Evolutionary conservation across 2,329 filamentous ascomycete genomes (phyloP).

Genomic region (Fusarium fracticaudum): DNA sequence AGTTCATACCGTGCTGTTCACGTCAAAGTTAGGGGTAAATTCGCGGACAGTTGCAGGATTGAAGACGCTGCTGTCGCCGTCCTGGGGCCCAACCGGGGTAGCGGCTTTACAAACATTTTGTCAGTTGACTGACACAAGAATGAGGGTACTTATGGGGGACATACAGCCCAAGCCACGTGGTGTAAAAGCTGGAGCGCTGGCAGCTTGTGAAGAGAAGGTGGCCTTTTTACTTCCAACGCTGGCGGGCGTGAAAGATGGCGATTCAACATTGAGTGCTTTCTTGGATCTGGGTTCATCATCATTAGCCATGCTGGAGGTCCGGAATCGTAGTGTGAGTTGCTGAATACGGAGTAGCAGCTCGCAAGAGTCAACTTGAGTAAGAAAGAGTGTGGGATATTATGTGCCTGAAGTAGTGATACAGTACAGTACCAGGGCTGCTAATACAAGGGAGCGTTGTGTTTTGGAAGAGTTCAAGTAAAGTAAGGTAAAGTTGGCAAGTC

Average conservation of each 20-base stretch:
- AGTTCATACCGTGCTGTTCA: conserved; percentile 57
- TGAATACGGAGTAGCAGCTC: background rate
- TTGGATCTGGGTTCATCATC: conserved; percentile 57
- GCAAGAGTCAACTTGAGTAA: background rate
- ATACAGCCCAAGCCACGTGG: conserved; percentile 67
- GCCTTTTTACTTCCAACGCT: conserved; percentile 69
- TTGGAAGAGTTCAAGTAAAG: background rate
- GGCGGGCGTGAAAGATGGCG: conserved; percentile 89
- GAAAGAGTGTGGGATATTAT: background rate
- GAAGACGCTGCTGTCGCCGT: conserved; percentile 58
- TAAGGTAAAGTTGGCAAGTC: background rate
- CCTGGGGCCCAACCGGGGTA: conserved; percentile 53
- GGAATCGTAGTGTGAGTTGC: background rate
- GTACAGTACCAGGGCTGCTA: background rate
- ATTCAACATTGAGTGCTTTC: conserved; percentile 92
- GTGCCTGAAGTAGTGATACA: background rate
- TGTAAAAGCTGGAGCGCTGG: conserved; percentile 87
- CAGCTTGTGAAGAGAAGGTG: conserved; percentile 87
- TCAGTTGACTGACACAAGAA: conserved; percentile 16
- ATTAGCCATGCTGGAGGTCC: conserved; percentile 26
- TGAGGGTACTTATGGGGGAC: background rate
- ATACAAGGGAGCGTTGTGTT: background rate
- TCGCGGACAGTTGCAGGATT: conserved; percentile 68
- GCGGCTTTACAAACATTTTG: conserved; percentile 41
- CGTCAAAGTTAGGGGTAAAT: conserved; percentile 68